phyloP scores from a whole-genome alignment of 148 eudicot genomes.

The Amaranthus palmeri region DNA sequence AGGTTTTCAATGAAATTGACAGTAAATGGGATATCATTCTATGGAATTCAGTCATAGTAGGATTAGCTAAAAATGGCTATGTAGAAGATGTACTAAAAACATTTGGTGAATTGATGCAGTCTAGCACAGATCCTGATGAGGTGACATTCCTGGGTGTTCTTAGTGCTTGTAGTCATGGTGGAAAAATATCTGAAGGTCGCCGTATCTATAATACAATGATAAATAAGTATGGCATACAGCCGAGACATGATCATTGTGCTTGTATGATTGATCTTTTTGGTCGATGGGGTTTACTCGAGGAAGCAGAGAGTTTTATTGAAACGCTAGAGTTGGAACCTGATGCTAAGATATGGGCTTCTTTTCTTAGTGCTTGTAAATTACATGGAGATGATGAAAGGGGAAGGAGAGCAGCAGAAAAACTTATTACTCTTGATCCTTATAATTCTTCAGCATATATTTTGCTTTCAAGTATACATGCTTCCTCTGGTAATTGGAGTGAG shows the following conservation, averaged over 20 bases:
- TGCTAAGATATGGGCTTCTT: conserved; percentile 75
- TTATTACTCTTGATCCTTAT: conserved; percentile 63
- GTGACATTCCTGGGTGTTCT: conserved; percentile 86
- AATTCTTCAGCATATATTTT: conserved; percentile 66
- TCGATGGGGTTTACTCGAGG: conserved; percentile 73
- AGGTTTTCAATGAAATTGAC: conserved; percentile 64
- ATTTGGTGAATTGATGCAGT: conserved; percentile 60
- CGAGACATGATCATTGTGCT: conserved; percentile 78
- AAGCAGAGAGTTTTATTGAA: conserved; percentile 62
- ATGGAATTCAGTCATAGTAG: conserved; percentile 88
- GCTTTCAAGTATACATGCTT: conserved; percentile 79
- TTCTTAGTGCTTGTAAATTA: conserved; percentile 74
- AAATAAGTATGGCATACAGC: conserved; percentile 36
- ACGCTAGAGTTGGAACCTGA: conserved; percentile 54
- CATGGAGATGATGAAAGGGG: conserved; percentile 87
- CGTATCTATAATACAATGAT: conserved; percentile 56
- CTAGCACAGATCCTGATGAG: conserved; percentile 60
- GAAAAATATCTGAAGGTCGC: conserved; percentile 74
- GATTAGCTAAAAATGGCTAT: conserved; percentile 74
- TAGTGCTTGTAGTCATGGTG: conserved; percentile 87
- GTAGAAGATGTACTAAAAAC: conserved; percentile 58
- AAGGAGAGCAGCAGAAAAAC: conserved; percentile 64
- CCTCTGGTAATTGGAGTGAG: conserved; percentile 73
- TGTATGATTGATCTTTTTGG: conserved; percentile 92
- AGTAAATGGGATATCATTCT: conserved; percentile 55